Conservation (phyloP, 2,329 filamentous ascomycete species). For the Rhinocladiella mackenziei region DNA sequence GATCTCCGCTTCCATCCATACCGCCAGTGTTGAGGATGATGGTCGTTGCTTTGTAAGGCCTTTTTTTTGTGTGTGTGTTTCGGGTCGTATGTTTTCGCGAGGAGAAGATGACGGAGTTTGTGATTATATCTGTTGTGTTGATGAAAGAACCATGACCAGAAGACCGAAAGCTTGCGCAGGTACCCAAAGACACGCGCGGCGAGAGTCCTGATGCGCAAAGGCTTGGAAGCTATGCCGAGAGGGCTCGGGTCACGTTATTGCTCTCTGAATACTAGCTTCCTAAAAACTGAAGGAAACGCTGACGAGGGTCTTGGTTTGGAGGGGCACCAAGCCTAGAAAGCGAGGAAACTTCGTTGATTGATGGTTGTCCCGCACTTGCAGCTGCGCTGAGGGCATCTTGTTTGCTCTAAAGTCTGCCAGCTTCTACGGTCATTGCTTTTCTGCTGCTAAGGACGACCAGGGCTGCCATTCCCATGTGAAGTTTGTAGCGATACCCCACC, state of each 20-base stretch:
- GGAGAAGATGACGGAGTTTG: not conserved
- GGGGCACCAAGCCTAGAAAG: too few relatives aligned
- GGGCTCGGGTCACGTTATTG: constrained; percentile 2
- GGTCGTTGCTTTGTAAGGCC: too few relatives aligned
- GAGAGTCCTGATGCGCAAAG: constrained; percentile 2
- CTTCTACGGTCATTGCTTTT: too few relatives aligned
- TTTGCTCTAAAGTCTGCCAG: too few relatives aligned
- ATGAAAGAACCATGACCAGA: constrained; percentile 1
- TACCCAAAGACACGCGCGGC: constrained; percentile 21
- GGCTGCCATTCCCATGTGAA: constrained; percentile 7
- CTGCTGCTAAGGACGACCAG: too few relatives aligned
- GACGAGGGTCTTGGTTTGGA: constrained; percentile 2
- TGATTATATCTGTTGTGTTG: constrained; percentile 4
- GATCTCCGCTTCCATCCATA: constrained; percentile 41
- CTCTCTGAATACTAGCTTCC: too few relatives aligned
- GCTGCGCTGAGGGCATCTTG: not conserved
- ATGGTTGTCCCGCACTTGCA: not conserved
- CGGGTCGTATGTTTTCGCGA: too few relatives aligned
- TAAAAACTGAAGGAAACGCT: constrained; percentile 4
- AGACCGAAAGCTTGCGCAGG: constrained; percentile 19
- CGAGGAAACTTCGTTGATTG: constrained; percentile 1
- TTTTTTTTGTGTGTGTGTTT: too few relatives aligned
- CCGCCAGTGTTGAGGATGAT: constrained; percentile 4
- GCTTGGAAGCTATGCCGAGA: constrained; percentile 11
- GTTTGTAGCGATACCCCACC: constrained; percentile 25